Base-by-base conservation (phyloP, 2,329 filamentous ascomycete genomes). In the Hypomyces perniciosus region DNA sequence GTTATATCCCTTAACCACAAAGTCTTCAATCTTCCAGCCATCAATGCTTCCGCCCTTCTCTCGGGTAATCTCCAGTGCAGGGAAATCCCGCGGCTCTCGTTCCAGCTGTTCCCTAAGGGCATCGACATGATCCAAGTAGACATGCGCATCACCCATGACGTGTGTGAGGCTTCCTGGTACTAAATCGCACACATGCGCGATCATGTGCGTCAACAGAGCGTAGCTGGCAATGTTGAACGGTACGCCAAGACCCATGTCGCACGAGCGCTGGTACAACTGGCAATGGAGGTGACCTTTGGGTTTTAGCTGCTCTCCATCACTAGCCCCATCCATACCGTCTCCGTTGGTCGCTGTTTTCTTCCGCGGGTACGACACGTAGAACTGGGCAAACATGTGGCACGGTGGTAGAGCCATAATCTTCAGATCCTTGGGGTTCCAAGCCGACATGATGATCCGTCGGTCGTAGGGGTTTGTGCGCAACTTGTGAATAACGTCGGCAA, bases 211-310 rank as follows among this genome's bases (percentile, higher is more conserved):
- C 38, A 99, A 75, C 51, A 99, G 75, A 33, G 93, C 90, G 71
- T 99, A 99, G 57, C 83, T 88, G 1, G 92, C 93, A 62, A 99
- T 97, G 68, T 99, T 99, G 75, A 99, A 99, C 1, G 93, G 93
- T 26, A 97, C 90, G 6, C 91, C 93, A 1, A 99, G 83, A 0
- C 93, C 93, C 89, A 97, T 96, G 67, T 99, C 93, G 72, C 91
- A 96, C 5, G 85, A 90, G 4, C 93, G 80, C 72, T 99, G 93
- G 69, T 99, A 99, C 4, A 99, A 72, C 61, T 95, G 83, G 61
- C 90, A 95, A 65, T 93, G 86, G 20, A 99, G 73, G 42, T 85
- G 81, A 3, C 90, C 91, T 62, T 80, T 80, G 8, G 66, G 65
- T 57, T 75, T 75, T 40, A 48, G 86, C 61, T 78, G 55, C 53